A percentile compares a stretch with the other conserved stretches of the same genome.
Conservation (phyloP, 164 flowering plant species). For the Berberis thunbergii region DNA sequence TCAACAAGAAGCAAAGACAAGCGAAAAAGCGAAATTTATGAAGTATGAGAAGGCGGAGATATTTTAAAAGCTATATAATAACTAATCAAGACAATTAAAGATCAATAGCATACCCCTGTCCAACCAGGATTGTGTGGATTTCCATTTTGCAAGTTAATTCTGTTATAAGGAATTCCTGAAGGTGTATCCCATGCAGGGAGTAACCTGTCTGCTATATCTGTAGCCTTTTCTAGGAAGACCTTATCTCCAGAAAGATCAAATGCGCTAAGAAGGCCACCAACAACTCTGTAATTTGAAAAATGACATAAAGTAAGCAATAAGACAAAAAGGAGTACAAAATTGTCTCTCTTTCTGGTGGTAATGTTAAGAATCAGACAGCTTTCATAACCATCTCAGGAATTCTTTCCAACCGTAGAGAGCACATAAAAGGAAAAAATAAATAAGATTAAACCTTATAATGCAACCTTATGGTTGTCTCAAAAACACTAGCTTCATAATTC, state of each 20-base stretch:
- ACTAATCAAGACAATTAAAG: neutral
- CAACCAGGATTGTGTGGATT: conserved; percentile 78
- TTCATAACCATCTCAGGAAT: conserved; percentile 1
- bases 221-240: conserved; percentile 86
- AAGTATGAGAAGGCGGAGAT: neutral
- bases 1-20: too few species aligned
- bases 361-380: neutral
- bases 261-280: conserved; percentile 97
- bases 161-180: conserved; percentile 85
- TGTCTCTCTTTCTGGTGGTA: conserved; percentile 5
- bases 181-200: conserved; percentile 98
- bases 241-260: conserved; percentile 90
- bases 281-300: conserved; percentile 54
- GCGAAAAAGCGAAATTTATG: neutral
- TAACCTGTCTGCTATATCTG: conserved; percentile 87
- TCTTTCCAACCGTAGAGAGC: conserved; percentile 9
- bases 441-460: conserved; percentile 63
- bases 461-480: conserved; percentile 99
- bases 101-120: conserved; percentile 65
- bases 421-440: conserved; percentile 11
- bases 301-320: conserved; percentile 1
- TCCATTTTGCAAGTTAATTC: conserved; percentile 73
- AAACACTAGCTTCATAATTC: conserved; percentile 90
- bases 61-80: neutral
- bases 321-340: neutral